phyloP scores from a whole-genome alignment of 495 filamentous ascomycete species.

The Daldinia loculata region DNA sequence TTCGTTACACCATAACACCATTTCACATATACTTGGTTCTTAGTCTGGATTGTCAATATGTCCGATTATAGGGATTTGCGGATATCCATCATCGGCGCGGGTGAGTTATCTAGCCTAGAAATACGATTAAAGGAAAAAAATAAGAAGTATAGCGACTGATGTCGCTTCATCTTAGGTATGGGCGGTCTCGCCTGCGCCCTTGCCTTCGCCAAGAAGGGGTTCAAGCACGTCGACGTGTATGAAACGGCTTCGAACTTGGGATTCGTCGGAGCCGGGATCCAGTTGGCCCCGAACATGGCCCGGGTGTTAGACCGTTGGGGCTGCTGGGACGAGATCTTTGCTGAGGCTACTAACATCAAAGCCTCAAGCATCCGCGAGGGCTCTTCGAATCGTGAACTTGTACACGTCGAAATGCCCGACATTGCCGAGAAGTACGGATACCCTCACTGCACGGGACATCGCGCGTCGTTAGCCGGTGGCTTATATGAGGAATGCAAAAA shows the following conservation, averaged over 20 bases:
- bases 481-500: conserved; percentile 73
- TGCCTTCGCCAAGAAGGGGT: conserved; percentile 76
- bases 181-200: conserved; percentile 77
- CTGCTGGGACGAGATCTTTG: conserved; percentile 72
- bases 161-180: conserved; percentile 65
- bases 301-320: conserved; percentile 75
- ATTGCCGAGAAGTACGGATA: conserved; percentile 74
- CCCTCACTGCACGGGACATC: conserved; percentile 81
- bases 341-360: conserved; percentile 63
- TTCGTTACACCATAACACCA: conserved; percentile 14
- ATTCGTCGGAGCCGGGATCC: conserved; percentile 84
- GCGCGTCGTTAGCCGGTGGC: conserved; percentile 72
- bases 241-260: conserved; percentile 77
- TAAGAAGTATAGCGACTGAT: conserved; percentile 15
- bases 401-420: conserved; percentile 72
- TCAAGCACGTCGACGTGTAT: conserved; percentile 75
- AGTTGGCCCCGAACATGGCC: conserved; percentile 82
- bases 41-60: conserved; percentile 41
- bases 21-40: conserved; percentile 16
- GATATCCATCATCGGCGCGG: conserved; percentile 56
- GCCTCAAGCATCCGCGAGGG: conserved; percentile 66
- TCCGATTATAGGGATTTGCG: conserved; percentile 52
- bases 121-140: background rate
- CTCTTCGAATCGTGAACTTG: conserved; percentile 70
- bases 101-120: conserved; percentile 39